These are phyloP conservation scores for Parafenestella ontariensis DNA, from an alignment of 2,329 filamentous ascomycete genomes.

Conservation along the genomic window DNA sequence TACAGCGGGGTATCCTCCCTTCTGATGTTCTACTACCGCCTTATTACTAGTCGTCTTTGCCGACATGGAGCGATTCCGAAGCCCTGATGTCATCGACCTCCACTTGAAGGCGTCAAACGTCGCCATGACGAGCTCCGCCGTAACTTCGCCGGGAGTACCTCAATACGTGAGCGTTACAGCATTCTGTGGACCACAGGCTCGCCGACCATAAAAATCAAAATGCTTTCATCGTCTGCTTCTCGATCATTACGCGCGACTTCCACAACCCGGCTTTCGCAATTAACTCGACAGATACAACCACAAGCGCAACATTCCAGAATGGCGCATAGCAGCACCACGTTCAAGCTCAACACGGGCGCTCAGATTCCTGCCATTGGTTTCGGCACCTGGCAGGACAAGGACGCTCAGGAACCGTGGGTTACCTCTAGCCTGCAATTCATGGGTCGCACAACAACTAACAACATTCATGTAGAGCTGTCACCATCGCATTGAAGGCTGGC, in stretches of 20 bases:
- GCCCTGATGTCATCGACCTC: background rate
- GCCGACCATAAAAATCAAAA: constrained; percentile 6
- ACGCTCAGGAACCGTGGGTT: constrained; percentile 35
- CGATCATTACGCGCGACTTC: constrained; percentile 20
- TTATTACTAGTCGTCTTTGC: background rate
- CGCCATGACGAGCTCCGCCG: background rate
- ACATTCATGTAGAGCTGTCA: constrained; percentile 44
- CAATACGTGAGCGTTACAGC: background rate
- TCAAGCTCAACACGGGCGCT: constrained; percentile 70
- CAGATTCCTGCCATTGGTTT: constrained; percentile 79
- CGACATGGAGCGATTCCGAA: background rate
- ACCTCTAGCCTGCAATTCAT: background rate
- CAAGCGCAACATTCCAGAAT: constrained; percentile 29
- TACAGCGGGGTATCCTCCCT: background rate
- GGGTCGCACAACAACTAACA: constrained; percentile 1
- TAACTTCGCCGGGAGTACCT: background rate
- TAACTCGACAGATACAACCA: constrained; percentile 21
- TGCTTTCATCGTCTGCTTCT: constrained; percentile 22
- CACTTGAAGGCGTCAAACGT: background rate
- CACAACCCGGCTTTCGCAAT: constrained; percentile 20
- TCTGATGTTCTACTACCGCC: background rate
- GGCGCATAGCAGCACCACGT: constrained; percentile 49
- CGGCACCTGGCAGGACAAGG: constrained; percentile 43
- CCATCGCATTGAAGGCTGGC: constrained; percentile 36
- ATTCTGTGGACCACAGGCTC: background rate